Percentiles rank a stretch among this genome's conserved stretches.
These are phyloP conservation scores for Fusarium sp. DNA, from an alignment of 2,329 filamentous ascomycete species.

Conservation along the genomic window DNA sequence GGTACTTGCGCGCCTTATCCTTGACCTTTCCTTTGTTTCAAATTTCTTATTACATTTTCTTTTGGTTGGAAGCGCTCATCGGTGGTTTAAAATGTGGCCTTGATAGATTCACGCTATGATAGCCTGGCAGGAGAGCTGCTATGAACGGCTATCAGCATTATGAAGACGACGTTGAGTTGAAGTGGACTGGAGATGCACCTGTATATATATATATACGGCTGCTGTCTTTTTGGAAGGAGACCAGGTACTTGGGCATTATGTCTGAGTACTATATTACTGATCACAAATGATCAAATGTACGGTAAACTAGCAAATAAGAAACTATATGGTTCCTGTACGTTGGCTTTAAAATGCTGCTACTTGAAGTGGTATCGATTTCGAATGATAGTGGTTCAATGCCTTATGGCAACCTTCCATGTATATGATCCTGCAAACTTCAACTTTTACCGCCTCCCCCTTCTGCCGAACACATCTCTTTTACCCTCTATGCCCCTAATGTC, in stretches of 20 bases:
- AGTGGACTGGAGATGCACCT: constrained; percentile 38
- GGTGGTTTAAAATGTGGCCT: constrained; percentile 44
- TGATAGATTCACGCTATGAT: constrained; percentile 42
- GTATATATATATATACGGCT: constrained; percentile 51
- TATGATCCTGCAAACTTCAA: neutral
- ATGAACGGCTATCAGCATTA: constrained; percentile 19
- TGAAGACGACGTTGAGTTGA: constrained; percentile 25
- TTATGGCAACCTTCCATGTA: neutral
- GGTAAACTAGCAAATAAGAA: constrained; percentile 32
- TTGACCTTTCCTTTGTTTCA: constrained; percentile 43
- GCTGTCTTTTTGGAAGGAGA: constrained; percentile 27
- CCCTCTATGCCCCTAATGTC: constrained; percentile 80
- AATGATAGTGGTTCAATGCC: neutral
- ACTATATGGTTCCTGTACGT: constrained; percentile 23
- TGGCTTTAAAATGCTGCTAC: neutral
- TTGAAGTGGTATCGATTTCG: neutral
- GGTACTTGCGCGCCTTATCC: constrained; percentile 33
- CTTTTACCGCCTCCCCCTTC: constrained; percentile 49
- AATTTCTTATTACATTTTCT: constrained; percentile 40
- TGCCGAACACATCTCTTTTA: constrained; percentile 55
- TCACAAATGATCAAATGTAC: constrained; percentile 23
- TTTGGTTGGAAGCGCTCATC: constrained; percentile 41
- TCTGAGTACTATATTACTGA: constrained; percentile 14
- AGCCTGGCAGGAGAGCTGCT: constrained; percentile 19
- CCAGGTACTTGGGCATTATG: constrained; percentile 33